phyloP scores from a whole-genome alignment of 345 rosid genomes.

The Ceriops zippeliana region DNA sequence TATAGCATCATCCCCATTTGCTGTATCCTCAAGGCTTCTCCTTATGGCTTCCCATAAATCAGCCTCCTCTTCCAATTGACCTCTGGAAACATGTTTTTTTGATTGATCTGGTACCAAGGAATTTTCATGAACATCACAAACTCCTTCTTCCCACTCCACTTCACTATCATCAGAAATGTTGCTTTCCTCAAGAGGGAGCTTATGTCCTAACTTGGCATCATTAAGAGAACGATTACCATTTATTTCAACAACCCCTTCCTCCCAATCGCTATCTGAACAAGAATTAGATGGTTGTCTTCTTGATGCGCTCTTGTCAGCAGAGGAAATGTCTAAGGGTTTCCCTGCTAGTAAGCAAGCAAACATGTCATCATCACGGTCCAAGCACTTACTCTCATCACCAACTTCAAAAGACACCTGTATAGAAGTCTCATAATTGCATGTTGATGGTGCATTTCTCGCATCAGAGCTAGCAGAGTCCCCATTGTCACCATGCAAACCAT shows the following conservation, averaged over 20 bases:
- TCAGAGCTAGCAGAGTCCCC: constrained; percentile 33
- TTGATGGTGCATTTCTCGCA: constrained; percentile 27
- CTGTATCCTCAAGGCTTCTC: constrained; percentile 68
- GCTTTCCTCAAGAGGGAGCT: constrained; percentile 29
- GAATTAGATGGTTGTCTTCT: constrained; percentile 34
- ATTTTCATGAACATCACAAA: constrained; percentile 25
- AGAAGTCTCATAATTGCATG: constrained; percentile 30
- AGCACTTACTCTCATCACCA: constrained; percentile 39
- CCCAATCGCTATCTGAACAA: constrained; percentile 72
- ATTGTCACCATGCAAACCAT: constrained; percentile 27
- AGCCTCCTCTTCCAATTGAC: constrained; percentile 71
- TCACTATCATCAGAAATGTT: constrained; percentile 47
- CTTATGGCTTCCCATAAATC: constrained; percentile 81
- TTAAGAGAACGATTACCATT: constrained; percentile 20
- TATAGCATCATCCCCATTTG: constrained; percentile 21
- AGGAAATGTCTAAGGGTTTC: constrained; percentile 36
- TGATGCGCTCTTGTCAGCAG: constrained; percentile 36
- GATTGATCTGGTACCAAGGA: constrained; percentile 25
- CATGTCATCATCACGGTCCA: constrained; percentile 61
- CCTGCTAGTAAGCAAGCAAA: constrained; percentile 73
- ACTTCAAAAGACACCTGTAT: constrained; percentile 77
- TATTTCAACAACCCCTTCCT: constrained; percentile 42
- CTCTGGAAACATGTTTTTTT: constrained; percentile 45
- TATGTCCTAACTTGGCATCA: constrained; percentile 29
- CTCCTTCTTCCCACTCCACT: constrained; percentile 70